A percentile compares a stretch with the other conserved stretches of the same genome.
Conservation (phyloP, 108 stramenopile species). For the Mediolabrus comicus region DNA sequence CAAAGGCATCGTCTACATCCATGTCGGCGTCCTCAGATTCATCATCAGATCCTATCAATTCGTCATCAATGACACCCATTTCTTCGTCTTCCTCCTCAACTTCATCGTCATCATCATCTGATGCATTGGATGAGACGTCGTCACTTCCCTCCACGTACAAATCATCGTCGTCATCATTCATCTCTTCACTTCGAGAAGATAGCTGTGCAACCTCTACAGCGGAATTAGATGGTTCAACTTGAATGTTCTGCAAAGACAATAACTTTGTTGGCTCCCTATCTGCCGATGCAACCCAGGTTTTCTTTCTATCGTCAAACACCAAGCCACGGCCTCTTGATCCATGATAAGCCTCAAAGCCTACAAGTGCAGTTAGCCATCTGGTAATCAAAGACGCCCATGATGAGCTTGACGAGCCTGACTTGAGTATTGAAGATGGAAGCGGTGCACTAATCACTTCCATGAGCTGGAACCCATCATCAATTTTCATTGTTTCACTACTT, state of each 20-base stretch:
- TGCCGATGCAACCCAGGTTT: conserved; percentile 20
- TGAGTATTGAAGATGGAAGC: conserved; percentile 61
- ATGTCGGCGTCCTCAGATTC: conserved; percentile 44
- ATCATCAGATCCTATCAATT: conserved; percentile 22
- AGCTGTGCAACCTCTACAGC: conserved; percentile 43
- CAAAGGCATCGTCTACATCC: conserved; percentile 37
- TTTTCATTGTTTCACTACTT: conserved; percentile 55
- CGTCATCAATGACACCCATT: conserved; percentile 53
- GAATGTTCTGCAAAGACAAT: conserved; percentile 24
- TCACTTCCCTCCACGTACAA: conserved; percentile 17
- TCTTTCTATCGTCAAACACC: conserved; percentile 27
- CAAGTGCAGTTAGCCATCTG: conserved; percentile 60
- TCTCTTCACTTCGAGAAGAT: conserved; percentile 6
- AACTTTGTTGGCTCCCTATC: neutral
- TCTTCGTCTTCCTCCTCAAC: conserved; percentile 59
- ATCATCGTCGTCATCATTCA: conserved; percentile 4
- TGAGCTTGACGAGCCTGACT: conserved; percentile 5
- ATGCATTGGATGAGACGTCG: conserved; percentile 12
- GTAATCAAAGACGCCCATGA: conserved; percentile 57
- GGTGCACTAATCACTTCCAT: conserved; percentile 71
- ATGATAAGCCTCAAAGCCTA: conserved; percentile 68
- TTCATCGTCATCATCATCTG: conserved; percentile 58
- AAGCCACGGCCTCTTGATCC: conserved; percentile 70
- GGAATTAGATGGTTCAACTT: conserved; percentile 40
- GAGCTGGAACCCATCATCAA: conserved; percentile 74